Evolutionary conservation across 768 basidiomycete genomes (phyloP), one percentile per base, ranked within the genome.

Genomic region (Kwoniella pini): DNA sequence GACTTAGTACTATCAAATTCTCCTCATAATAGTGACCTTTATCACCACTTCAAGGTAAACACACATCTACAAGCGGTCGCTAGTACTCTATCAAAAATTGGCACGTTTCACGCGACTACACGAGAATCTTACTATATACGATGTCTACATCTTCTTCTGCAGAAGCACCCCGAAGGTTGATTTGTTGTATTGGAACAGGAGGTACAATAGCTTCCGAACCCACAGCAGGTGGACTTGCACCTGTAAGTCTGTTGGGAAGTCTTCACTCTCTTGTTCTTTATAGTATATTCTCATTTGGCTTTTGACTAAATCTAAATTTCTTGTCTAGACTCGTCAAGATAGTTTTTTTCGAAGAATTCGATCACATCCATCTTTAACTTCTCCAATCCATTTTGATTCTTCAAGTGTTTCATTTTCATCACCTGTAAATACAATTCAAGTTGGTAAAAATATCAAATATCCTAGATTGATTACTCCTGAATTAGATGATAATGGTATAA

Each of bases 191-290:
- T 22, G 72, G 72, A 13, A 74, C 72, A 42, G 72, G 72, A n/a
- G 72, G 72, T 1, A 74, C 72, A 2, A 74, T 74, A 12, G 72
- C 72, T n/a, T 65, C 62, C 30, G 72, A 74, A 48, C 70, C 68
- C 13, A 71, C 72, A 0, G 45, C 49, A 3, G 54, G 62, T 24
- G 72, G 72, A 11, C 65, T 64, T 6, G 61, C 70, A 17, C 72
- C 72, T 13, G 69, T 74, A 45, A 42, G 69, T 65, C 33, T 7
- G 33, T 7, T 15, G 7, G 15, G 33, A 36, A 30, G 26, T 31
- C 27, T 36, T 54, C 52, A 24, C 19, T 7, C 7, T 45, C 22
- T 24, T 24, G 7, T 9, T 45, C 7, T 24, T 9, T 24, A 24
- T 24, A 7, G 43, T 45, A 45, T 45, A 7, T n/a, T 45, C 33